These are phyloP conservation scores for Oehlia diaphana DNA, from an alignment of 192 early-diverging fungal genomes.

Conservation along the genomic window DNA sequence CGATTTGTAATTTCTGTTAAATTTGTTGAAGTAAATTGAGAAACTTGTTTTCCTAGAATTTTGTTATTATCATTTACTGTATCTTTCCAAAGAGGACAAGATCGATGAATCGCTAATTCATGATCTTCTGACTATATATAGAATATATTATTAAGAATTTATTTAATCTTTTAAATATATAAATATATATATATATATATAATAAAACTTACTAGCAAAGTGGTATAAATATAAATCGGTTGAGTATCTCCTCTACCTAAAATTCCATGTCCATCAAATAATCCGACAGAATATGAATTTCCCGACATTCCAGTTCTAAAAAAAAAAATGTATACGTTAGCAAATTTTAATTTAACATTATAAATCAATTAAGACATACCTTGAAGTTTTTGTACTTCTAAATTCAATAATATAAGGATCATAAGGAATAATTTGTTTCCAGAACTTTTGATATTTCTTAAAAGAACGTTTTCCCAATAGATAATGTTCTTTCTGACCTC, in stretches of 20 bases:
- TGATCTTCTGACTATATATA: not conserved
- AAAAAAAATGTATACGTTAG: not conserved
- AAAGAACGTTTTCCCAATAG: not conserved
- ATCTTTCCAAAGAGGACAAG: conserved; percentile 7
- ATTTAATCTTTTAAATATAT: too few relatives aligned
- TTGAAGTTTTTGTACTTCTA: not conserved
- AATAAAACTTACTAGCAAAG: not conserved
- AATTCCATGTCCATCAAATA: conserved; percentile 20
- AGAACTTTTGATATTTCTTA: not conserved
- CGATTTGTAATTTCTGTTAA: not conserved
- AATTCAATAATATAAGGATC: not conserved
- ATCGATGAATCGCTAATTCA: conserved; percentile 13
- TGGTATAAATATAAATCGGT: conserved; percentile 9
- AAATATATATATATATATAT: not conserved
- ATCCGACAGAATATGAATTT: conserved; percentile 19
- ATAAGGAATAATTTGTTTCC: not conserved
- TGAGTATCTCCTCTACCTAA: conserved; percentile 1
- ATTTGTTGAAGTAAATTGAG: not conserved
- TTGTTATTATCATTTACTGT: not conserved
- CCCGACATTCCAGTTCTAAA: conserved; percentile 22
- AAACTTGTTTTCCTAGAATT: not conserved
- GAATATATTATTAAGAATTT: too few relatives aligned
- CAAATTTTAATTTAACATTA: too few relatives aligned
- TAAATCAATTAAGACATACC: not conserved
- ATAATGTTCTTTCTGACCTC: not conserved